Percentiles rank a stretch among this genome's conserved stretches.
These are phyloP conservation scores for Infundibulicybe gibba DNA, from an alignment of 768 basidiomycete species.

Conservation along the genomic window DNA sequence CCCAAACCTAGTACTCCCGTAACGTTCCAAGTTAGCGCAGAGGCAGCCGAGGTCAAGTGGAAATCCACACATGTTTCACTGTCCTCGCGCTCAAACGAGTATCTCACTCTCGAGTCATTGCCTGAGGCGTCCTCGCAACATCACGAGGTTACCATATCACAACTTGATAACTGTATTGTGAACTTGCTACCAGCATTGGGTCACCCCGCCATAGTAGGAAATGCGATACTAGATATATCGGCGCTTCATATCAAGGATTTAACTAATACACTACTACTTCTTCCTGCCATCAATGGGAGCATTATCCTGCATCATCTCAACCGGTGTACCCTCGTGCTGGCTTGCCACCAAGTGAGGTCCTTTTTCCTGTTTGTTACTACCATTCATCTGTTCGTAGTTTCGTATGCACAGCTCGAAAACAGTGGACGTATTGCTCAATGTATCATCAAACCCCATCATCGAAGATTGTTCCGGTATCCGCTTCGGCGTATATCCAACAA, in stretches of 20 bases:
- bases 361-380: neutral
- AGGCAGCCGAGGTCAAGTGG: too few relatives aligned
- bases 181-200: slow-evolving; percentile 44
- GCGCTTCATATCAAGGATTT: slow-evolving; percentile 67
- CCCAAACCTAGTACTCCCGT: too few relatives aligned
- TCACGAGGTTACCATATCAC: slow-evolving; percentile 60
- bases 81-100: slow-evolving; percentile 38
- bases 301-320: slow-evolving; percentile 64
- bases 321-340: slow-evolving; percentile 62
- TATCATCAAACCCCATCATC: slow-evolving; percentile 73
- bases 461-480: slow-evolving; percentile 64
- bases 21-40: too few relatives aligned
- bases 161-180: slow-evolving; percentile 67
- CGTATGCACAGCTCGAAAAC: slow-evolving; percentile 76
- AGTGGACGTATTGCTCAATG: slow-evolving; percentile 64
- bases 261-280: slow-evolving; percentile 55
- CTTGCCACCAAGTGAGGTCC: slow-evolving; percentile 72
- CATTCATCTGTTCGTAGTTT: slow-evolving; percentile 46
- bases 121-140: slow-evolving; percentile 26
- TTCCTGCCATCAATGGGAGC: slow-evolving; percentile 68
- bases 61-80: slow-evolving; percentile 35
- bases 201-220: slow-evolving; percentile 6
- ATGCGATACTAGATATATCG: slow-evolving; percentile 29
- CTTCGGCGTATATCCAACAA: slow-evolving; percentile 61
- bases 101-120: slow-evolving; percentile 44